A percentile compares a stretch with the other conserved stretches of the same genome.
phyloP scores from a whole-genome alignment of 192 early-diverging fungal species.

The Dissophora ornata region DNA sequence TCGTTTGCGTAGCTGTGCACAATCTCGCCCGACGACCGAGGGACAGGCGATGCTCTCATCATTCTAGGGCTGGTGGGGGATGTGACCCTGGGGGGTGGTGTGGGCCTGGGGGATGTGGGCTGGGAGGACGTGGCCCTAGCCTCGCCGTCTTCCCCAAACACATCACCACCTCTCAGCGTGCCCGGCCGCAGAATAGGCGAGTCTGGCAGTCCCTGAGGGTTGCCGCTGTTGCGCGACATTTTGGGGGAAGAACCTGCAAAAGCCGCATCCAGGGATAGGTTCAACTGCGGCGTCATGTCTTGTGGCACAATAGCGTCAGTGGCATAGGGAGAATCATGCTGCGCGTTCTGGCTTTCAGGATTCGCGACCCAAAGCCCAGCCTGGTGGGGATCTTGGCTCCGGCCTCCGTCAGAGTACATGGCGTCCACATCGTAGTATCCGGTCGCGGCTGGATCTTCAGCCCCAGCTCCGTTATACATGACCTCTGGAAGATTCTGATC shows the following conservation, averaged over 20 bases:
- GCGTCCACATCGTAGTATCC: slow-evolving; percentile 30
- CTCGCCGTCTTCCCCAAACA: slow-evolving; percentile 20
- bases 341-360: slow-evolving; percentile 1
- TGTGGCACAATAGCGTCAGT: not conserved
- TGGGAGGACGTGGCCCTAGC: too few relatives aligned
- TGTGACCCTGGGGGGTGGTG: not conserved
- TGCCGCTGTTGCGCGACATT: not conserved
- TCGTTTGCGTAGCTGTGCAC: slow-evolving; percentile 20
- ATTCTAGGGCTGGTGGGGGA: not conserved
- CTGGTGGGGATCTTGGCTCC: not conserved
- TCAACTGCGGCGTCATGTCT: not conserved
- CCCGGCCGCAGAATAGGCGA: slow-evolving; percentile 16
- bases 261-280: slow-evolving; percentile 10
- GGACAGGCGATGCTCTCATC: not conserved
- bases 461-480: slow-evolving; percentile 32
- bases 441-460: not conserved
- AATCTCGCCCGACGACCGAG: not conserved
- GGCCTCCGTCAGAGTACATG: not conserved
- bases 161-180: slow-evolving; percentile 18
- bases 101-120: not conserved
- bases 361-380: slow-evolving; percentile 20
- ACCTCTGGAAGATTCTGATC: slow-evolving; percentile 37
- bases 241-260: not conserved
- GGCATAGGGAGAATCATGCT: not conserved
- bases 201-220: slow-evolving; percentile 22